Base-by-base conservation (phyloP, 257 asterid genomes). In the Coffea canephora region DNA sequence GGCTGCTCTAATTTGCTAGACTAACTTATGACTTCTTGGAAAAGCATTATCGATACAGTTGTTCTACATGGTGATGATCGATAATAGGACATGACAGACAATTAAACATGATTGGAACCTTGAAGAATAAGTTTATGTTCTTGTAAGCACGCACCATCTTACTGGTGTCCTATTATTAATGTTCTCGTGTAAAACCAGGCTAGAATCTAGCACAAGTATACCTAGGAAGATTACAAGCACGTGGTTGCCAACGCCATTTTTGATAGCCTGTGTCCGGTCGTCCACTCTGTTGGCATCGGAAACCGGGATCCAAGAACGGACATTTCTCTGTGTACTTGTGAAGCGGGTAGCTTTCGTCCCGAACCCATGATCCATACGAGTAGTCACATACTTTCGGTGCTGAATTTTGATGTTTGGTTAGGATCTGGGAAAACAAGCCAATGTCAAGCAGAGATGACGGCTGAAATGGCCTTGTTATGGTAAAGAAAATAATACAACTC, bases 211-310 rank as follows among this genome's bases (percentile, higher is more conserved):
- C 23, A 6, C 4, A 39, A 69, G 62, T n/a, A 16, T 85, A 91
- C 99, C 97, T 89, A 7, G 98, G 97, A 88, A 95, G 90, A 82
- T 90, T 31, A 77, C 98, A 95, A 0, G 59, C 82, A 13, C 84
- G 76, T 19, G 99, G 98, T 70, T 87, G 90, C 99, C 99, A 95
- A 23, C 97, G 88, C 99, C 99, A 95, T 71, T 90, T 93, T 78
- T 78, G 94, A 49, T 88, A 95, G 54, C 67, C 89, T 15, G 74
- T 68, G 71, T 95, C 94, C 2, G 25, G 75, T 19, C 99, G 79
- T 2, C 99, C 99, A 62, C 79, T 93, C 11, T 9, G 71, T 50
- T 57, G 90, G 86, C 99, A 95, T 8, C 97, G 93, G 77, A 95
- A 95, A 2, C 99, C 99, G 0, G 96, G 94, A 81, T 95, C 99